A percentile compares a stretch with the other conserved stretches of the same genome.
These are phyloP conservation scores for Crithidia sp. DNA, from an alignment of 208 protist genomes.

Conservation along the genomic window DNA sequence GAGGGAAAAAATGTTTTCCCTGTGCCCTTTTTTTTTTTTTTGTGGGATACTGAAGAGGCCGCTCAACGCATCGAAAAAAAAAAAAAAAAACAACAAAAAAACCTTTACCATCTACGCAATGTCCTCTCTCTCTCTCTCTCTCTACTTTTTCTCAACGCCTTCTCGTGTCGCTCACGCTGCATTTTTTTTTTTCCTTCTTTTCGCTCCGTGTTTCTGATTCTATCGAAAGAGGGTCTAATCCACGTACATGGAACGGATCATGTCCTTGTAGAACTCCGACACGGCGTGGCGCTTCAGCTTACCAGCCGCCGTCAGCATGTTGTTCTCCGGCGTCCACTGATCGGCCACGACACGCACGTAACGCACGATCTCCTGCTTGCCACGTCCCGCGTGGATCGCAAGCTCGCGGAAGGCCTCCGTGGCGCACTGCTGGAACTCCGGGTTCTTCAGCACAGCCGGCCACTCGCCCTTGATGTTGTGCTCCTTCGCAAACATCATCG, in stretches of 20 bases:
- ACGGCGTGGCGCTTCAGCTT: constrained; percentile 76
- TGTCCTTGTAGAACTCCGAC: constrained; percentile 51
- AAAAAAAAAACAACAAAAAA: constrained; percentile 7
- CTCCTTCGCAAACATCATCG: constrained; percentile 51
- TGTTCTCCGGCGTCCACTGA: constrained; percentile 86
- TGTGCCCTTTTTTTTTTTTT: too few species aligned
- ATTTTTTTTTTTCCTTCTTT: neutral
- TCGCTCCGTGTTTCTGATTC: neutral
- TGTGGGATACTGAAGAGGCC: too few species aligned
- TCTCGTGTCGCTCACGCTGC: neutral
- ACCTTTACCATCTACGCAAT: too few species aligned
- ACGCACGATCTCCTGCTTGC: constrained; percentile 74
- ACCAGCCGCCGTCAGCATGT: constrained; percentile 68
- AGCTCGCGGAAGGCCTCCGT: constrained; percentile 39
- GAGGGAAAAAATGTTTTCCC: constrained; percentile 1
- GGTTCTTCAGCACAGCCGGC: constrained; percentile 42
- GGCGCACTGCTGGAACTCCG: constrained; percentile 39
- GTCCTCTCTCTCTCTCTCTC: too few species aligned
- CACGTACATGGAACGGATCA: constrained; percentile 63
- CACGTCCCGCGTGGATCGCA: constrained; percentile 50
- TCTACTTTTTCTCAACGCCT: too few species aligned
- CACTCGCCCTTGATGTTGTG: constrained; percentile 47
- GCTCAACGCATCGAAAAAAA: neutral
- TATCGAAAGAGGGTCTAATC: constrained; percentile 20
- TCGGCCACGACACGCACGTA: constrained; percentile 61